These are phyloP conservation scores for Xylaria sp. DNA, from an alignment of 2,329 filamentous ascomycete genomes.

Conservation along the genomic window DNA sequence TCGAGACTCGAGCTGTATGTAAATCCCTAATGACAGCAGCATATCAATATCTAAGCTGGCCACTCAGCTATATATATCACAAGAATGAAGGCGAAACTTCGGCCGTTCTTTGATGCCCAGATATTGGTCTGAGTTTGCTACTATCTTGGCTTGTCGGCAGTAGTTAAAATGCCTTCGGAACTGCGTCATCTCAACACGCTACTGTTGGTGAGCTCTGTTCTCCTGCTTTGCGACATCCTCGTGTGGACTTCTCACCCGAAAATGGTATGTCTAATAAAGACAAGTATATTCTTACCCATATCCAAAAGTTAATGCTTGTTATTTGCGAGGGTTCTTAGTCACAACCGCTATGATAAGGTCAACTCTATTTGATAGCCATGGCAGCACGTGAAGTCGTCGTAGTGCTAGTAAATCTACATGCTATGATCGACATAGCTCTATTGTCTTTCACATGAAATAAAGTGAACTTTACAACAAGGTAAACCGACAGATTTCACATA, in stretches of 20 bases:
- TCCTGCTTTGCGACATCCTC: not conserved
- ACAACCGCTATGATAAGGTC: too few relatives aligned
- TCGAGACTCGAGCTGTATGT: not conserved
- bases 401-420: not conserved
- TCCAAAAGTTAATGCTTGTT: too few relatives aligned
- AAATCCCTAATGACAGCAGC: not conserved
- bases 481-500: not conserved
- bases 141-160: slow-evolving; percentile 1
- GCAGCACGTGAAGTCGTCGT: not conserved
- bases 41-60: not conserved
- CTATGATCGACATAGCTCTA: not conserved
- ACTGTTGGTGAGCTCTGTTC: not conserved
- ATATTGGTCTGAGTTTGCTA: not conserved
- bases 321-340: not conserved
- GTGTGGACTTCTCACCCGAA: too few relatives aligned
- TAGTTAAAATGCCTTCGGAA: not conserved
- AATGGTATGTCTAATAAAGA: not conserved
- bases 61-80: not conserved
- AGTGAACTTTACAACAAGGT: not conserved
- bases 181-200: not conserved
- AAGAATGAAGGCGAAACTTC: slow-evolving; percentile 9
- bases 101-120: slow-evolving; percentile 6
- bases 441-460: not conserved
- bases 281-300: not conserved
- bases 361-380: not conserved